phyloP scores from a whole-genome alignment of 2,329 filamentous ascomycete genomes.

The Alternaria sp. region DNA sequence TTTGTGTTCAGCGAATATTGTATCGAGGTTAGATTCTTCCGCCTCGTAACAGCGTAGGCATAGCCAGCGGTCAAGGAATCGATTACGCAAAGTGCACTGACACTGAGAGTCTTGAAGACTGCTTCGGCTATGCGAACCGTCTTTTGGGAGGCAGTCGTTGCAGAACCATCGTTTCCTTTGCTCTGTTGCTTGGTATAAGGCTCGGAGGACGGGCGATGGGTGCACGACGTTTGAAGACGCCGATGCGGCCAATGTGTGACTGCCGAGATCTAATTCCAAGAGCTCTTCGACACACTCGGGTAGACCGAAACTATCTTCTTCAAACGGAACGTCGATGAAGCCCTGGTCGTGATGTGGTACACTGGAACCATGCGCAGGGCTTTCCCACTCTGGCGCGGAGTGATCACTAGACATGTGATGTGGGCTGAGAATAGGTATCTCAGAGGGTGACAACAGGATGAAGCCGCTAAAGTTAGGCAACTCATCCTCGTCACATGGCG shows the following conservation, averaged over 20 bases:
- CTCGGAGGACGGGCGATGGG: constrained; percentile 35
- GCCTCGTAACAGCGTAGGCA: constrained; percentile 28
- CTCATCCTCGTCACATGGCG: constrained; percentile 33
- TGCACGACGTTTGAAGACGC: constrained; percentile 20
- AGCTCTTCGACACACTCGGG: constrained; percentile 34
- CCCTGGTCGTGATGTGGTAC: constrained; percentile 41
- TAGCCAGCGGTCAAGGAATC: constrained; percentile 29
- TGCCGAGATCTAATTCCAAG: constrained; percentile 33
- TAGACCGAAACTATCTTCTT: constrained; percentile 18
- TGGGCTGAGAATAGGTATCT: constrained; percentile 39
- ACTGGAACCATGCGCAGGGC: constrained; percentile 7
- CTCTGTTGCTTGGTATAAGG: constrained; percentile 34
- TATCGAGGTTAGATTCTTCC: constrained; percentile 11
- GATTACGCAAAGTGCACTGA: constrained; percentile 24
- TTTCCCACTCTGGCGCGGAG: constrained; percentile 9
- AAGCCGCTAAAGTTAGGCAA: constrained; percentile 41
- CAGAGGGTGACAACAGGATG: constrained; percentile 28
- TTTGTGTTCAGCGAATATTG: constrained; percentile 1
- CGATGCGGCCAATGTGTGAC: constrained; percentile 21
- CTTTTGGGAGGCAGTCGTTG: constrained; percentile 2
- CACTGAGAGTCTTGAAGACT: constrained; percentile 4
- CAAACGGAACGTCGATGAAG: constrained; percentile 37
- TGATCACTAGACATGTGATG: constrained; percentile 24
- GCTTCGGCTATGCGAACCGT: background rate
- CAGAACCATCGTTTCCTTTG: constrained; percentile 23